Evolutionary conservation across 75 land plant species (phyloP), one percentile per base, ranked within the genome.

Genomic region (Adiantum capillusveneris): DNA sequence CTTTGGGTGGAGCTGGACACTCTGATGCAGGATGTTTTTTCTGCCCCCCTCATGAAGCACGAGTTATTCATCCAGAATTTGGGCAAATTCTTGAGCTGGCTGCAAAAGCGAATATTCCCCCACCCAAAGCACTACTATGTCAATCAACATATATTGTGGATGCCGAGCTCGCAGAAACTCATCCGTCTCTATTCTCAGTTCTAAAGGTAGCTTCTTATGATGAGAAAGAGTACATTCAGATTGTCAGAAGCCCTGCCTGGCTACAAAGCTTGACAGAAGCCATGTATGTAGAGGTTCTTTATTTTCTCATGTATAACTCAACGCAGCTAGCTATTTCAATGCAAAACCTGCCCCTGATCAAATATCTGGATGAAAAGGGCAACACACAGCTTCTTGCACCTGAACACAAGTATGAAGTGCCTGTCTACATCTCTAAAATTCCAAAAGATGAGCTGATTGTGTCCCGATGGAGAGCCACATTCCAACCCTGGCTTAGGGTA

Each of bases 271-370:
- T 67, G 2, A 59, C 78, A 0, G 84, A 84, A n/a, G 69, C 59
- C 39, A 43, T 77, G 31, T 84, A 84, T 48, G 37, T 77, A 25
- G 61, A 74, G 56, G 63, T 84, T 31, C 76, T 84, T 84, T 80
- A 28, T 2, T 80, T 29, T 58, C 80, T 24, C 37, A 61, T 0
- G 63, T 67, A n/a, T n/a, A n/a, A n/a, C n/a, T n/a, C n/a, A n/a
- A n/a, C n/a, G 12, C 2, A 20, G 29, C 63, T 0, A 44, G 11
- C 24, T 28, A n/a, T n/a, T n/a, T n/a, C n/a, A n/a, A n/a, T n/a
- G n/a, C 76, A 0, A 11, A 37, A 56, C 13, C 36, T 77, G 29
- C 83, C 80, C 11, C 56, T 84, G 1, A 12, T 84, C 29, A 84
- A 81, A 48, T 80, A 52, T 53, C 72, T 56, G 1, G 63, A 57